phyloP scores from a whole-genome alignment of 1,139 yeast species.

The Suhomyces taliae region DNA sequence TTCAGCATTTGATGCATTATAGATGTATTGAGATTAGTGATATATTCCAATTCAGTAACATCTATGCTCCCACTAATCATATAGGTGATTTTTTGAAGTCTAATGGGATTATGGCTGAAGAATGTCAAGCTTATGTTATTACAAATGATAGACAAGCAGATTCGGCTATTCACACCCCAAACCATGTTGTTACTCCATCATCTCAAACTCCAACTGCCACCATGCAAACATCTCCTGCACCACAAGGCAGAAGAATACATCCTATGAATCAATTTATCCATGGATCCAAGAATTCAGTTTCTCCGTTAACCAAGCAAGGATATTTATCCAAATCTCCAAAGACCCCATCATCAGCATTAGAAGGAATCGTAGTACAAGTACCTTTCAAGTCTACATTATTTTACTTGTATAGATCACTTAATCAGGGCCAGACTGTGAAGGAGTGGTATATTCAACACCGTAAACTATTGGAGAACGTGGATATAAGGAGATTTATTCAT shows the following conservation, averaged over 20 bases:
- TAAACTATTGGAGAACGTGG: constrained; percentile 60
- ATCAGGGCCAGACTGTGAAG: constrained; percentile 73
- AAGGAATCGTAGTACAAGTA: constrained; percentile 27
- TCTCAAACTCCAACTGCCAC: constrained; percentile 5
- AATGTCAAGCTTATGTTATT: constrained; percentile 81
- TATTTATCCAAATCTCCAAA: constrained; percentile 12
- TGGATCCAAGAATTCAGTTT: constrained; percentile 9
- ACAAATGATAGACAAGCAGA: constrained; percentile 15
- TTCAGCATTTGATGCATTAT: constrained; percentile 89
- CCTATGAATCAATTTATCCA: constrained; percentile 10
- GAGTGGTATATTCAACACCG: constrained; percentile 78
- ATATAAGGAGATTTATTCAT: constrained; percentile 77
- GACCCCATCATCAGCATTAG: constrained; percentile 9
- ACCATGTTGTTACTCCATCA: constrained; percentile 6
- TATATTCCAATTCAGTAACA: constrained; percentile 83
- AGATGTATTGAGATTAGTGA: constrained; percentile 81
- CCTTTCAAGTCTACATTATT: constrained; percentile 72
- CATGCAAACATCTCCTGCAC: constrained; percentile 5
- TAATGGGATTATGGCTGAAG: constrained; percentile 62
- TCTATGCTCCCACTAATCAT: constrained; percentile 85
- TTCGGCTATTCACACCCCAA: constrained; percentile 7
- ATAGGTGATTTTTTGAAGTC: constrained; percentile 67
- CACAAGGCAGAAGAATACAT: constrained; percentile 3
- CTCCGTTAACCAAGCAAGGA: constrained; percentile 12
- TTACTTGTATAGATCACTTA: constrained; percentile 71